Evolutionary conservation across 768 basidiomycete genomes (phyloP).

Genomic region (Pleurotus salmoneostramineus): DNA sequence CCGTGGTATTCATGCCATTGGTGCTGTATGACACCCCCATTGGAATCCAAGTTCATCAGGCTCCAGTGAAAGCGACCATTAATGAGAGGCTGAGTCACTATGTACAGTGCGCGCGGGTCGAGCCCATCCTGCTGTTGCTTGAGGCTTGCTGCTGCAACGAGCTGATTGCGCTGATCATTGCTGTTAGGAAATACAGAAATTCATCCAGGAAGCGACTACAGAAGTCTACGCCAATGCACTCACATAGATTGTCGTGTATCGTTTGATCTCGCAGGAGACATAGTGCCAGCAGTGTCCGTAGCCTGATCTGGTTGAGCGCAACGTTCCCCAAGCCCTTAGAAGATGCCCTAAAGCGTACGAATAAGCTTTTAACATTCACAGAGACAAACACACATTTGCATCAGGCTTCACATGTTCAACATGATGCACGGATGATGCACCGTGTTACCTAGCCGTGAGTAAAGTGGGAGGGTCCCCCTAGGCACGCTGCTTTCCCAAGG

Average conservation of each 20-base stretch:
- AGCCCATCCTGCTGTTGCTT: not conserved
- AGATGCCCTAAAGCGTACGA: constrained; percentile 6
- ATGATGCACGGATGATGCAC: not conserved
- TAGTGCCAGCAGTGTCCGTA: not conserved
- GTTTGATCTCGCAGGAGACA: constrained; percentile 4
- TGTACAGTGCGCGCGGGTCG: constrained; percentile 1
- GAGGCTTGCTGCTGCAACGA: not conserved
- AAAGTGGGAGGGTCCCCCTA: not conserved
- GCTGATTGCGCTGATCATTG: constrained; percentile 3
- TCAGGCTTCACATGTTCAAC: constrained; percentile 1
- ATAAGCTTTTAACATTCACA: constrained; percentile 9
- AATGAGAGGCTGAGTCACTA: constrained; percentile 7
- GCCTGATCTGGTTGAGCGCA: not conserved
- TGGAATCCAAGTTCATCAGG: constrained; percentile 1
- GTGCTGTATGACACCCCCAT: constrained; percentile 2
- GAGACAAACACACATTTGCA: constrained; percentile 1
- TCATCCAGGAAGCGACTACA: constrained; percentile 4
- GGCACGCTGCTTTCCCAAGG: not conserved
- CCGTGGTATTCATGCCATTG: constrained; percentile 6
- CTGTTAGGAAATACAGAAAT: not conserved
- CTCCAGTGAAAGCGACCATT: constrained; percentile 8
- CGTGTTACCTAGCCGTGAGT: not conserved
- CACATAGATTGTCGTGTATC: constrained; percentile 5
- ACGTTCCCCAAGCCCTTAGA: constrained; percentile 1
- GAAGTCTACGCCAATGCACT: not conserved